Conservation (phyloP, 2,329 filamentous ascomycete genomes). For the Lachnellula occidentalis region DNA sequence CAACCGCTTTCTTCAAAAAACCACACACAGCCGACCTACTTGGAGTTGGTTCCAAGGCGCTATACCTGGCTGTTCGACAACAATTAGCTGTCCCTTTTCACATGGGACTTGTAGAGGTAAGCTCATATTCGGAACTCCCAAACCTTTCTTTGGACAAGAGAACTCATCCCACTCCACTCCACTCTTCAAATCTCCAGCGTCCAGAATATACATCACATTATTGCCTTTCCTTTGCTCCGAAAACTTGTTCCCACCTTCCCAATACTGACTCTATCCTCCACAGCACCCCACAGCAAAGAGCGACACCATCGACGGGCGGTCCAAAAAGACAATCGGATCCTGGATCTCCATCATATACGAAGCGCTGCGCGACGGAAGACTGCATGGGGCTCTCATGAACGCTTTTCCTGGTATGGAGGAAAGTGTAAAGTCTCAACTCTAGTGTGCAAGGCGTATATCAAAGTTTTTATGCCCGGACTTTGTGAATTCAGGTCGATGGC, state of each 20-base stretch:
- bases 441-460: neutral
- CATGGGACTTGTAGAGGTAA: conserved; percentile 16
- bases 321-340: conserved; percentile 17
- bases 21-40: conserved; percentile 22
- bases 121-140: neutral
- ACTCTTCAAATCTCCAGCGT: too few relatives aligned
- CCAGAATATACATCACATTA: too few relatives aligned
- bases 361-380: conserved; percentile 9
- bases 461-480: too few relatives aligned
- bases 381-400: neutral
- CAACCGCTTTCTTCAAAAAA: conserved; percentile 22
- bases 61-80: conserved; percentile 35
- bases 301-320: conserved; percentile 4
- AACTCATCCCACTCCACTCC: too few relatives aligned
- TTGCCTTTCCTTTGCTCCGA: too few relatives aligned
- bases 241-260: too few relatives aligned
- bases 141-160: neutral
- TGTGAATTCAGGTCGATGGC: too few relatives aligned
- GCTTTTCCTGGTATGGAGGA: neutral
- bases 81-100: conserved; percentile 30
- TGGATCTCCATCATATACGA: conserved; percentile 23
- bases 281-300: neutral
- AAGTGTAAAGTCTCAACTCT: neutral
- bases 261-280: neutral
- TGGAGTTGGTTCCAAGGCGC: conserved; percentile 26